Conservation (phyloP, 2,329 filamentous ascomycete genomes). For the Berkeleyomyces basicola region DNA sequence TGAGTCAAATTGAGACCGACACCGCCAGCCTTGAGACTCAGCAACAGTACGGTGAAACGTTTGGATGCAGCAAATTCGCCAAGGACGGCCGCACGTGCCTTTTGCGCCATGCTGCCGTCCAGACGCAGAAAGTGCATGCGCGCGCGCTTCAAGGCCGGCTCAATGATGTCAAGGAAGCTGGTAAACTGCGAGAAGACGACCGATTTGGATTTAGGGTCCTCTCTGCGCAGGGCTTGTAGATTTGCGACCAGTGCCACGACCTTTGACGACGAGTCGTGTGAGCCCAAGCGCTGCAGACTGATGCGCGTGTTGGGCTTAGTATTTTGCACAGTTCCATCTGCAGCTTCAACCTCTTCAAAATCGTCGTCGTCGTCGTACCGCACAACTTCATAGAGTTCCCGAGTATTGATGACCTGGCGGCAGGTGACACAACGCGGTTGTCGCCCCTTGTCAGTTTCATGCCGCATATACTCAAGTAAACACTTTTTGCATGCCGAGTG, state of each 20-base stretch:
- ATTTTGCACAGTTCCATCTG: background rate
- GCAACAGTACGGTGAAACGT: conserved; percentile 57
- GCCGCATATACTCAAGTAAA: conserved; percentile 74
- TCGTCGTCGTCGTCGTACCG: conserved; percentile 51
- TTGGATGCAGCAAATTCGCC: conserved; percentile 44
- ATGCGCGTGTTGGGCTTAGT: conserved; percentile 30
- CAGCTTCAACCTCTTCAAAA: background rate
- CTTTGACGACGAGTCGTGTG: conserved; percentile 67
- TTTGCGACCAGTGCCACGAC: conserved; percentile 64
- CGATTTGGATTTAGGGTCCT: conserved; percentile 58
- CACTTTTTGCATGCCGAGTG: conserved; percentile 94
- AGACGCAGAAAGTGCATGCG: conserved; percentile 72
- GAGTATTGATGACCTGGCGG: conserved; percentile 60
- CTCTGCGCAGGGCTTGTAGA: conserved; percentile 49
- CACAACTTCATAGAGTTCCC: conserved; percentile 85
- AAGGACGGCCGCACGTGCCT: conserved; percentile 63
- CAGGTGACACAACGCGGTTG: conserved; percentile 80
- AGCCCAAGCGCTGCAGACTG: conserved; percentile 42
- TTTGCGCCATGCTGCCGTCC: conserved; percentile 80
- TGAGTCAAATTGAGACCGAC: conserved; percentile 86
- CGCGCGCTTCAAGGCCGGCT: conserved; percentile 55
- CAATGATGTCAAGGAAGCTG: conserved; percentile 82
- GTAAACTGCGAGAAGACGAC: conserved; percentile 97
- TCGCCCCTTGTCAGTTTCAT: conserved; percentile 62
- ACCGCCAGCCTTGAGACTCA: conserved; percentile 77